These are phyloP conservation scores for Lycium ferocissimum DNA, from an alignment of 257 asterid species.

Conservation along the genomic window DNA sequence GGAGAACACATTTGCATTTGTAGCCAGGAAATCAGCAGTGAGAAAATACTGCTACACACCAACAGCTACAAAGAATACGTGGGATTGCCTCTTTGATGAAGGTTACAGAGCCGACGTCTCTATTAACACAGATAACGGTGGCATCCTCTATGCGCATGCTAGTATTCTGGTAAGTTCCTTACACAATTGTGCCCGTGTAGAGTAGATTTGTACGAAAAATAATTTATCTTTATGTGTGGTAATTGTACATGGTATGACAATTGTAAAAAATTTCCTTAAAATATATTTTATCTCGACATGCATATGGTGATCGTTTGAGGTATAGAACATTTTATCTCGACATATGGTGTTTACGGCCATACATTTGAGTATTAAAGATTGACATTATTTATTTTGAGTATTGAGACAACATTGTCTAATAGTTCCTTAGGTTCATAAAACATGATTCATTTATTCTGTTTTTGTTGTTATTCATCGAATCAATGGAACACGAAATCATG, in stretches of 20 bases:
- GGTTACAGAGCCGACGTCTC: conserved; percentile 83
- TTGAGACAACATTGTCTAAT: not conserved
- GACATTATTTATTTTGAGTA: too few relatives aligned
- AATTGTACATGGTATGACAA: not conserved
- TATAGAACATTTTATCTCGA: not conserved
- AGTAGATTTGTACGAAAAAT: not conserved
- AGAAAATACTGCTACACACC: conserved; percentile 43
- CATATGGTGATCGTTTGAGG: too few relatives aligned
- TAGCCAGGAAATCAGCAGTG: conserved; percentile 30
- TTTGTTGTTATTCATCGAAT: not conserved
- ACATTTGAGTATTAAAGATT: too few relatives aligned
- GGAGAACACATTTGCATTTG: conserved; percentile 37
- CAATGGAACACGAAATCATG: not conserved
- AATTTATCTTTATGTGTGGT: not conserved
- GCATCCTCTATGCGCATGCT: conserved; percentile 70
- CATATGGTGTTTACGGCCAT: not conserved
- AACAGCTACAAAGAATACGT: conserved; percentile 39
- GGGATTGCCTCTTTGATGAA: conserved; percentile 82
- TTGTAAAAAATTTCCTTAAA: conserved; percentile 12
- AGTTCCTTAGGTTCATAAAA: not conserved
- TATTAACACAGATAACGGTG: conserved; percentile 56
- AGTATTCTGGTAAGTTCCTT: conserved; percentile 67
- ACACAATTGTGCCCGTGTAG: not conserved
- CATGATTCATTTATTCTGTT: not conserved
- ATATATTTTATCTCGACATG: too few relatives aligned